phyloP scores from a whole-genome alignment of 2,329 filamentous ascomycete genomes.

The Metarhizium guizhouense region DNA sequence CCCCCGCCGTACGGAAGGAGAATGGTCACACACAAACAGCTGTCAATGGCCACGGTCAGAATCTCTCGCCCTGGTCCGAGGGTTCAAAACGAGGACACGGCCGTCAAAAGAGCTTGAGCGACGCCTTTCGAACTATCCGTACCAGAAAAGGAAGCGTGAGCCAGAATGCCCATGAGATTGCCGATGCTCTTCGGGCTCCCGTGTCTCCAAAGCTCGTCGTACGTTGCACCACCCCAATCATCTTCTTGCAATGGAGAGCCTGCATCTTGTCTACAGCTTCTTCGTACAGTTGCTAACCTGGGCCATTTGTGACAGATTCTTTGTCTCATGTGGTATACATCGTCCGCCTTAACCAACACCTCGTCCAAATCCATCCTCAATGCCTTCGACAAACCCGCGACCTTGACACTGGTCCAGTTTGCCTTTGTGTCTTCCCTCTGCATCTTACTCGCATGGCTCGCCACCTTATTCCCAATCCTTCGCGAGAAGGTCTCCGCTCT shows the following conservation, averaged over 20 bases:
- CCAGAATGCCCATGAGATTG: slow-evolving; percentile 89
- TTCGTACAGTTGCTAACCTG: too few species aligned
- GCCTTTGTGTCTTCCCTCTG: slow-evolving; percentile 86
- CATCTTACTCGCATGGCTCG: slow-evolving; percentile 67
- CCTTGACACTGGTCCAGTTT: slow-evolving; percentile 88
- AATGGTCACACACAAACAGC: neutral
- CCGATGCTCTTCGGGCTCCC: slow-evolving; percentile 81
- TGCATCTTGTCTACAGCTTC: too few species aligned
- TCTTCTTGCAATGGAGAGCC: too few species aligned
- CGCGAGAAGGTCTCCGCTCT: slow-evolving; percentile 68
- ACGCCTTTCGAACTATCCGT: slow-evolving; percentile 78
- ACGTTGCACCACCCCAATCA: slow-evolving; percentile 19
- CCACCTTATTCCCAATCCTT: slow-evolving; percentile 61
- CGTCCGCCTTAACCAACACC: slow-evolving; percentile 91
- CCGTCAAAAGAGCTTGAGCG: slow-evolving; percentile 78
- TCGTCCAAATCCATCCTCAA: slow-evolving; percentile 96
- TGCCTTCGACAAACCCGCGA: slow-evolving; percentile 81
- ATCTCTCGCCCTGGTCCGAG: slow-evolving; percentile 13
- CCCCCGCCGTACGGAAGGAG: slow-evolving; percentile 1
- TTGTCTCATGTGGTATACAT: slow-evolving; percentile 88
- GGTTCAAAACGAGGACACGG: slow-evolving; percentile 42
- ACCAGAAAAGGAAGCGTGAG: slow-evolving; percentile 76
- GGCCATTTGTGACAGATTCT: slow-evolving; percentile 48
- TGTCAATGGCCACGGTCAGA: neutral
- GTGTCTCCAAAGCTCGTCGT: slow-evolving; percentile 84